These are phyloP conservation scores for Silene noctiflora DNA, from an alignment of 179 eudicot genomes.

Conservation along the genomic window DNA sequence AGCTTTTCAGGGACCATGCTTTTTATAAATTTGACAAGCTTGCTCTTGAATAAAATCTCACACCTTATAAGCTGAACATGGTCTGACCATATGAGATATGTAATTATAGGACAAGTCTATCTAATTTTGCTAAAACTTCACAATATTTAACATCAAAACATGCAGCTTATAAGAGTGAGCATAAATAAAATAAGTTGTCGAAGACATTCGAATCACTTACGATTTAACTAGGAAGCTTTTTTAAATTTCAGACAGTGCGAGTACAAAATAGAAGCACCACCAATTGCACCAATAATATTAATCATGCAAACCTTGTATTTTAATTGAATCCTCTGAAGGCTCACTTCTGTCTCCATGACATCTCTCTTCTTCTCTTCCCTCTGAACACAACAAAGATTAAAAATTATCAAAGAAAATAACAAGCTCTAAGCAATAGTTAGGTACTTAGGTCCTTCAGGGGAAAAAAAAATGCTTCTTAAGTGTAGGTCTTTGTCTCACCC, in stretches of 20 bases:
- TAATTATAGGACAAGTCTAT: not conserved
- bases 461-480: no score
- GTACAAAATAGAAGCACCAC: not conserved
- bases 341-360: constrained; percentile 81
- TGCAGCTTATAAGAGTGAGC: not conserved
- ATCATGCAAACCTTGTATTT: constrained; percentile 63
- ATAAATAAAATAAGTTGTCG: not conserved
- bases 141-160: not conserved
- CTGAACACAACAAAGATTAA: constrained; percentile 39
- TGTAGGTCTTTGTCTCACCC: not conserved
- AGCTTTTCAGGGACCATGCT: not conserved
- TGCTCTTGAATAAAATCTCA: not conserved
- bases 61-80: not conserved
- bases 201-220: not conserved
- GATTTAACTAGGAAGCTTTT: not conserved
- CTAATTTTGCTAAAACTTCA: no score
- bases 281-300: not conserved
- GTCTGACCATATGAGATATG: not conserved
- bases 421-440: not conserved
- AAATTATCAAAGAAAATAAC: not conserved
- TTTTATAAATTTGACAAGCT: not conserved
- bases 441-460: no score
- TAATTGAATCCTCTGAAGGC: constrained; percentile 86
- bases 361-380: constrained; percentile 97
- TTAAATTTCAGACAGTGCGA: not conserved